Base-by-base conservation (phyloP, 192 early-diverging fungal species). In the Kappamyces sp. region DNA sequence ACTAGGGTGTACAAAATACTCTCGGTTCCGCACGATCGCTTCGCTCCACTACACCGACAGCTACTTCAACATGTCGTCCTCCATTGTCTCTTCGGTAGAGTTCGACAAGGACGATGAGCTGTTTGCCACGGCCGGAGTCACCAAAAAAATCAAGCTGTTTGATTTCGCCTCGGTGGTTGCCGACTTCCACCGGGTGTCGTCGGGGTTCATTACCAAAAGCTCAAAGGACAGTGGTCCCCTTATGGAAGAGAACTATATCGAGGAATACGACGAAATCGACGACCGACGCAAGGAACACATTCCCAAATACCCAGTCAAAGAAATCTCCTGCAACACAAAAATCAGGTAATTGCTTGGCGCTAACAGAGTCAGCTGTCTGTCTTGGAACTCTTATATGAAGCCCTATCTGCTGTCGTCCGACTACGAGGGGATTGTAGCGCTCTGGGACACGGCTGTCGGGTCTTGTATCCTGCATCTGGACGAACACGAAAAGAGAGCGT, bases 101-200 rank as follows among this genome's bases (percentile, higher is more conserved):
- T 96, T 98, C 76, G 90, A 94, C 69, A 74, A 84, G 41, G 93
- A 98, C 62, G 88, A 93, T 54, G 88, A 93, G 67, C 87, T 86
- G 43, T 94, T 98, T 80, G 95, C 93, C 0, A 88, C 87, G 0
- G 94, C 89, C 37, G 94, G 94, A 12, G 91, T 94, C 1, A 89
- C 87, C 4, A 84, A 84, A 54, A 90, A 91, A 57, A 92, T 97
- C 76, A 94, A 94, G 66, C 85, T 97, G 15, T 97, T 85, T 68
- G 91, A 94, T 36, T 94, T 86, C 65, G 76, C 70, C 3, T 73
- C 66, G 33, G 78, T 80, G 4, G 47, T 75, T 8, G 42, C 41
- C 9, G 65, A 78, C 54, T 68, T 45, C 15, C 29, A 45, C 9
- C 15, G 49, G 2, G 36, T 49, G 47, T 7, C 4, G 22, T 32